Base-by-base conservation (phyloP, 179 eudicot genomes). In the Heliamphora pulchella region DNA sequence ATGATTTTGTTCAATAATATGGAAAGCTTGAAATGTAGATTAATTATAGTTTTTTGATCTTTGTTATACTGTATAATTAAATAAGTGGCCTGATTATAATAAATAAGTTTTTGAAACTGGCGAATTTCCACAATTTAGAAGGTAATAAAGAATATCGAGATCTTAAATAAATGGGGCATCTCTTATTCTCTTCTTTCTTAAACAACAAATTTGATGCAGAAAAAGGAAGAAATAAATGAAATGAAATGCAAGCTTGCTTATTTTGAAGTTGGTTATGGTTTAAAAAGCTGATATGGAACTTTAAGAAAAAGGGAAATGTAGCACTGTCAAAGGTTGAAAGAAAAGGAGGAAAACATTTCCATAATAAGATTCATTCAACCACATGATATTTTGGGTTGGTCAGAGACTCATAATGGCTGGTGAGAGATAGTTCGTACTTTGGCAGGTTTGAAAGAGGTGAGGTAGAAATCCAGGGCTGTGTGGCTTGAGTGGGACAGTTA, bases 381-480 rank as follows among this genome's bases (percentile, higher is more conserved):
- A 1, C 13, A 8, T 44, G 39, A 10, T 18, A 47, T 43, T 48
- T 47, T 18, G 15, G 41, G 39, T 48, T 9, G 57, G 13, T 43
- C 44, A 0, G 11, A 14, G 11, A 55, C 9, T 55, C 59, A 47
- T 22, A 17, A 15, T 69, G 51, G 51, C 4, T n/a, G 57, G 18
- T 71, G 39, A 69, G 74, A 20, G 55, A n/a, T n/a, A 70, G 74
- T 70, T 70, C 20, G 59, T 70, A 17, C 20, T 11, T 70, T 70
- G 54, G 54, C 55, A 70, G 54, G 75, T 71, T 71, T 50, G 41
- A 3, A 51, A 71, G 55, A 20, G 57, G 18, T 48, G 57, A 48
- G 75, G 57, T 71, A 17, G 75, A 31, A 39, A 15, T 48, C 57
- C 20, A 48, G 57, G 22, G 57, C 57, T 43, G n/a, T 47, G 20